Evolutionary conservation across 257 asterid genomes (phyloP).

Genomic region (Gentiana dahurica): DNA sequence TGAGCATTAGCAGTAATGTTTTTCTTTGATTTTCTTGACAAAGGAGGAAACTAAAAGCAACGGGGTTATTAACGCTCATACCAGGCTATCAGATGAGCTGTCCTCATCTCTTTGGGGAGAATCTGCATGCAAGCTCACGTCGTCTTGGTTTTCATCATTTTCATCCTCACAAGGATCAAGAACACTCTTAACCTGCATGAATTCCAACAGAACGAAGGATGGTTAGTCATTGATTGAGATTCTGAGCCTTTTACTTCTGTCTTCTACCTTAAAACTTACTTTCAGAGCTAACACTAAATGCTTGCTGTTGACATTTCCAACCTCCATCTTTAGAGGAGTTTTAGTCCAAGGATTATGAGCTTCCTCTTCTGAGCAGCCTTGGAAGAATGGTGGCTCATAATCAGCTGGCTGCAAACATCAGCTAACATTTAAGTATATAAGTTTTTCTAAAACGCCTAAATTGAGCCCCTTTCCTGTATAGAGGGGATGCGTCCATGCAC

Average conservation of each 20-base stretch:
- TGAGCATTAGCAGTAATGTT: conserved; percentile 5
- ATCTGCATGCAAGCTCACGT: conserved; percentile 56
- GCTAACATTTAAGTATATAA: not conserved
- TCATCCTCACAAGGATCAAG: conserved; percentile 97
- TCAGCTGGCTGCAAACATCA: conserved; percentile 76
- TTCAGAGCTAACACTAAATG: conserved; percentile 39
- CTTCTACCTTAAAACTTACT: conserved; percentile 1
- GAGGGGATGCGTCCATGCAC: too few species aligned
- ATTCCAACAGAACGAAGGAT: conserved; percentile 7
- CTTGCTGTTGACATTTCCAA: conserved; percentile 88
- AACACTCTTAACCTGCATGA: conserved; percentile 77
- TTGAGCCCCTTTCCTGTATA: too few species aligned
- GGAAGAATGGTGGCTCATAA: conserved; percentile 92
- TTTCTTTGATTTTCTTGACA: not conserved
- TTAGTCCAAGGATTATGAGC: conserved; percentile 69
- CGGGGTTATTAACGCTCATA: conserved; percentile 18
- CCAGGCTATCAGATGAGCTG: conserved; percentile 72
- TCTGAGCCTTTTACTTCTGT: conserved; percentile 5
- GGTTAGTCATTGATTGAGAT: conserved; percentile 9
- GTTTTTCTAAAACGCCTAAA: too few species aligned
- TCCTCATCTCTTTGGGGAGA: conserved; percentile 43
- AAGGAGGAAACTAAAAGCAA: conserved; percentile 7
- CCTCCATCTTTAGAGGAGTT: conserved; percentile 81
- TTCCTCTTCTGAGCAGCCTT: conserved; percentile 83
- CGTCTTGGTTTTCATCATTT: conserved; percentile 52